Conservation (phyloP, 1,284 basidiomycete species). For the Melampsora larici-populina region DNA sequence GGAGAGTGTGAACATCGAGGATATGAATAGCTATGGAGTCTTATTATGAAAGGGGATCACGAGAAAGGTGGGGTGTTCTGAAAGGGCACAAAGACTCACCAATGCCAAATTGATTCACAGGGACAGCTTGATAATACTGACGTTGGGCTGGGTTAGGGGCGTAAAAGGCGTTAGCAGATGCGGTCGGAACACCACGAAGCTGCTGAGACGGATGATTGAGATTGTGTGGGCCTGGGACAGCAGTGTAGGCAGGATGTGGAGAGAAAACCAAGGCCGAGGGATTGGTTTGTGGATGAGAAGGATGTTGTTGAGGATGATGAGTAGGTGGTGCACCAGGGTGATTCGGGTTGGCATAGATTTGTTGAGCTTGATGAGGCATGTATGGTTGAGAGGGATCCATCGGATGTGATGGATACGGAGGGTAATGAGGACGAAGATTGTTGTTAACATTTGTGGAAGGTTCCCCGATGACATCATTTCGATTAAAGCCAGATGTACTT, state of each 20-base stretch:
- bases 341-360: background rate
- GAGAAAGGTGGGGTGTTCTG: no score
- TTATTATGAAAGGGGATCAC: background rate
- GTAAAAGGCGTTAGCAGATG: no score
- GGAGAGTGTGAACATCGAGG: background rate
- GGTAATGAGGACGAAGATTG: conserved; percentile 21
- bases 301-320: conserved; percentile 2
- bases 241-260: background rate
- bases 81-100: no score
- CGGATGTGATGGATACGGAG: background rate
- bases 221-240: no score
- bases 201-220: no score
- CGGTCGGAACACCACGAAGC: no score
- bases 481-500: background rate
- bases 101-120: no score
- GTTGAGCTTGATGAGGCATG: background rate
- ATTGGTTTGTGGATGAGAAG: conserved; percentile 2
- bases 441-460: background rate
- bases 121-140: no score
- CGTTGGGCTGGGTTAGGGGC: no score
- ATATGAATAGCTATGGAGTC: background rate
- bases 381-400: background rate
- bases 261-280: background rate
- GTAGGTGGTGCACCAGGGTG: background rate
- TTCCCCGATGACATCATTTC: no score